A percentile compares a stretch with the other conserved stretches of the same genome.
These are phyloP conservation scores for Termitomyces sp. DNA, from an alignment of 768 basidiomycete genomes.

Conservation along the genomic window DNA sequence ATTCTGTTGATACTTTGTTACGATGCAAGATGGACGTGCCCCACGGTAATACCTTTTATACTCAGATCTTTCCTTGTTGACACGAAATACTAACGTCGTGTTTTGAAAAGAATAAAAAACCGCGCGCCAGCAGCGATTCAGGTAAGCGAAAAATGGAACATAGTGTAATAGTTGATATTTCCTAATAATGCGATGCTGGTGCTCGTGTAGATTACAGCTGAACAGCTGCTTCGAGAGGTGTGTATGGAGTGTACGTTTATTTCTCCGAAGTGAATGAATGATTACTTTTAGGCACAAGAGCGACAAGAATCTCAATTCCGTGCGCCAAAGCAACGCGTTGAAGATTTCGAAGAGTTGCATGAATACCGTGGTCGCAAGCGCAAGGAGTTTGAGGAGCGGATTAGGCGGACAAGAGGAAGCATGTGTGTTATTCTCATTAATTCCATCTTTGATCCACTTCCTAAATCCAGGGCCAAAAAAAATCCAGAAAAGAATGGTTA, in stretches of 20 bases:
- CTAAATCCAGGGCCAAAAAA: background rate
- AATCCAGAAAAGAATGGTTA: conserved; percentile 73
- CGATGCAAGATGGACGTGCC: conserved; percentile 15
- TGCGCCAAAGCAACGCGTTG: conserved; percentile 91
- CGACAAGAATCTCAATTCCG: conserved; percentile 89
- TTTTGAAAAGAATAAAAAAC: conserved; percentile 79
- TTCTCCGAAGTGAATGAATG: background rate
- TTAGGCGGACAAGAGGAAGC: conserved; percentile 71
- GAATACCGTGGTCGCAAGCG: conserved; percentile 91
- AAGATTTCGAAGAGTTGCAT: conserved; percentile 89
- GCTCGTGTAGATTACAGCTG: conserved; percentile 81
- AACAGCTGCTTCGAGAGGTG: conserved; percentile 95
- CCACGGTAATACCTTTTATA: background rate
- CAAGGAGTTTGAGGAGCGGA: conserved; percentile 91
- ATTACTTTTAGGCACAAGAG: conserved; percentile 75
- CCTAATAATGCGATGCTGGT: too few relatives aligned
- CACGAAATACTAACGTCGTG: background rate
- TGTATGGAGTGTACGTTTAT: conserved; percentile 1
- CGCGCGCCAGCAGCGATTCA: conserved; percentile 92
- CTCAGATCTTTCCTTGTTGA: background rate
- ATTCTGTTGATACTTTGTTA: background rate
- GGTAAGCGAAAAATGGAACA: conserved; percentile 34
- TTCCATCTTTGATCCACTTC: background rate
- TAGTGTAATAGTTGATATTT: background rate
- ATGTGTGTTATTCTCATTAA: conserved; percentile 45